These are phyloP conservation scores for Chaetomium strumarium DNA, from an alignment of 2,329 filamentous ascomycete genomes.

Conservation along the genomic window DNA sequence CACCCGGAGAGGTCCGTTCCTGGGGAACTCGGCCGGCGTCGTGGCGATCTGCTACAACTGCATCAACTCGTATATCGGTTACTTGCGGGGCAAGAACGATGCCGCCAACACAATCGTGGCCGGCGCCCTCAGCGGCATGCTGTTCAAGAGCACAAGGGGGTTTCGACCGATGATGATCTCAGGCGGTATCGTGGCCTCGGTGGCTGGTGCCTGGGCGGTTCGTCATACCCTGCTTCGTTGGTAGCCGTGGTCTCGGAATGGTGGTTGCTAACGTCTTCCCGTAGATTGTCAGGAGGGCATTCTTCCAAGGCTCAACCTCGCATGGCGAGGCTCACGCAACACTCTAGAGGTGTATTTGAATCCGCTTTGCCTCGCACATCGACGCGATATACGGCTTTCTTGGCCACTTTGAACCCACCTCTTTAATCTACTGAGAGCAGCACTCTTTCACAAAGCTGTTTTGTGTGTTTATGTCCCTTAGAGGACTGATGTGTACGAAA, in stretches of 20 bases:
- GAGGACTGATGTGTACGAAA: conserved; percentile 21
- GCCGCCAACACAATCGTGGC: conserved; percentile 81
- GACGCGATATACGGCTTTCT: neutral
- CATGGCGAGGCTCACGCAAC: conserved; percentile 12
- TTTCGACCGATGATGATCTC: conserved; percentile 91
- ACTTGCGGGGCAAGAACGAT: conserved; percentile 79
- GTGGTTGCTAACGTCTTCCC: conserved; percentile 20
- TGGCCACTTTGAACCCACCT: too few species aligned
- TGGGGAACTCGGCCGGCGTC: conserved; percentile 93
- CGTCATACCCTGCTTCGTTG: conserved; percentile 35
- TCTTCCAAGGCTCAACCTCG: conserved; percentile 36
- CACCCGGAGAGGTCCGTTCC: conserved; percentile 84
- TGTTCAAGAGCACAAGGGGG: conserved; percentile 95
- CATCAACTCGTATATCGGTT: conserved; percentile 77
- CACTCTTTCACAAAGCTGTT: conserved; percentile 13
- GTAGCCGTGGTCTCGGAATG: neutral
- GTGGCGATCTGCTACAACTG: conserved; percentile 96
- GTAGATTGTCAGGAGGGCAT: conserved; percentile 33
- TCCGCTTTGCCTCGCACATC: neutral
- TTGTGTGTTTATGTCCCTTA: conserved; percentile 13
- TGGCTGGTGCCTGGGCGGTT: conserved; percentile 89
- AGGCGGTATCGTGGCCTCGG: conserved; percentile 76
- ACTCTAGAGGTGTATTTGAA: conserved; percentile 5
- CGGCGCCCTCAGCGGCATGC: conserved; percentile 79
- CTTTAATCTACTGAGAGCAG: conserved; percentile 21